phyloP scores from a whole-genome alignment of 129 eudicot genomes.

The Chrysanthemum seticuspe region DNA sequence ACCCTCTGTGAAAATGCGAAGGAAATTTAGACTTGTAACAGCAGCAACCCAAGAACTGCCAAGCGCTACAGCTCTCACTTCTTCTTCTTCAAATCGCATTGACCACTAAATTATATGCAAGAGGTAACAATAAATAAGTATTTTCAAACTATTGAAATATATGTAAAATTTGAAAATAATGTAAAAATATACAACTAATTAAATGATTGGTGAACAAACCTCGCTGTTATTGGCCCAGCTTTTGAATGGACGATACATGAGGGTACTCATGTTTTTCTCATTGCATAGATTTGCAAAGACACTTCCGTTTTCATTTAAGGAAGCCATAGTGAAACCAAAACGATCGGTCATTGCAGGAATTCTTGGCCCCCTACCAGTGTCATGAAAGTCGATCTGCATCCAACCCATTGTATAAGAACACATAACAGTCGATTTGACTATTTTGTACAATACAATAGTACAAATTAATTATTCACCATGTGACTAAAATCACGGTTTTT shows the following conservation, averaged over 20 bases:
- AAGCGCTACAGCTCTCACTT: constrained; percentile 91
- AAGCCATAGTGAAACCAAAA: constrained; percentile 98
- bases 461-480: not conserved
- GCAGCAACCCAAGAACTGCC: constrained; percentile 96
- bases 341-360: constrained; percentile 98
- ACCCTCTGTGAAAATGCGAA: constrained; percentile 85
- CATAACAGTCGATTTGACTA: too few species aligned
- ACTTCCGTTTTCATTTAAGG: constrained; percentile 83
- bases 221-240: constrained; percentile 99
- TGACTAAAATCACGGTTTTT: too few species aligned
- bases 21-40: constrained; percentile 76
- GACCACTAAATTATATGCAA: constrained; percentile 66
- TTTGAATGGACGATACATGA: constrained; percentile 94
- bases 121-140: constrained; percentile 6
- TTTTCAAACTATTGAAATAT: not conserved
- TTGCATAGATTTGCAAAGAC: constrained; percentile 89
- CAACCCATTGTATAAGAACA: constrained; percentile 7
- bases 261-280: constrained; percentile 86
- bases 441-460: not conserved
- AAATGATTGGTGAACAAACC: constrained; percentile 41
- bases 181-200: not conserved
- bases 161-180: not conserved
- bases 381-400: constrained; percentile 94
- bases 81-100: constrained; percentile 94
- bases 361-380: constrained; percentile 91